Base-by-base conservation (phyloP, 2,329 filamentous ascomycete species). In the Pestalotiopsis sp. region DNA sequence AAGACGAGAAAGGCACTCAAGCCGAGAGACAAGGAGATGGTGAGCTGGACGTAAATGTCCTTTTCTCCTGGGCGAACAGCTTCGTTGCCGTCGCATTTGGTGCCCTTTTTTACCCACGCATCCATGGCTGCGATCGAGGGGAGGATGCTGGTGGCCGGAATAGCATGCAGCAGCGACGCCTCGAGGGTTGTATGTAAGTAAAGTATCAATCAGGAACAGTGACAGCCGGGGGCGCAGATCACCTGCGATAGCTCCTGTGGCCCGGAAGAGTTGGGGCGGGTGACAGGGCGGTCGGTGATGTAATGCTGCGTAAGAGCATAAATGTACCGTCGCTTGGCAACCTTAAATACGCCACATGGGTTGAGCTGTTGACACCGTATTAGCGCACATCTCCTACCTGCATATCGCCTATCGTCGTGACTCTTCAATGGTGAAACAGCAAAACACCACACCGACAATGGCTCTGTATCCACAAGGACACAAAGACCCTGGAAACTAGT, bases 1-100 rank as follows among this genome's bases (percentile, higher is more conserved):
- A 97, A 97, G 23, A 89, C 84, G 40, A 94, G 70, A 75, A 96
- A 93, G 40, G 93, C 92, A 5, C 86, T 84, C 58, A 92, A 72
- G 40, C 93, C 94, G 45, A 97, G 83, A 4, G 86, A 82, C 57
- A 93, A 78, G 7, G 93, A 95, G 74, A 97, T 85, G 69, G 90
- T 86, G 65, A 94, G 86, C 82, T 97, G 93, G 67, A 91, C 88
- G 70, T 82, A 79, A 56, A 86, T 79, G 78, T 89, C 80, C 73
- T 83, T 87, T 67, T 70, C 76, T 52, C 79, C 80, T 1, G 83
- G 83, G 11, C 73, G 71, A 23, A 75, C 72, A 60, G 73, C 74
- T 17, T 58, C 58, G 60, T 73, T 69, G 65, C 65, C 65, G 49
- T 62, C 56, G 61, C 66, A 65, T 23, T 64, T 65, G 20, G 20